These are phyloP conservation scores for Pseudocercospora cruenta DNA, from an alignment of 2,329 filamentous ascomycete species.

Conservation along the genomic window DNA sequence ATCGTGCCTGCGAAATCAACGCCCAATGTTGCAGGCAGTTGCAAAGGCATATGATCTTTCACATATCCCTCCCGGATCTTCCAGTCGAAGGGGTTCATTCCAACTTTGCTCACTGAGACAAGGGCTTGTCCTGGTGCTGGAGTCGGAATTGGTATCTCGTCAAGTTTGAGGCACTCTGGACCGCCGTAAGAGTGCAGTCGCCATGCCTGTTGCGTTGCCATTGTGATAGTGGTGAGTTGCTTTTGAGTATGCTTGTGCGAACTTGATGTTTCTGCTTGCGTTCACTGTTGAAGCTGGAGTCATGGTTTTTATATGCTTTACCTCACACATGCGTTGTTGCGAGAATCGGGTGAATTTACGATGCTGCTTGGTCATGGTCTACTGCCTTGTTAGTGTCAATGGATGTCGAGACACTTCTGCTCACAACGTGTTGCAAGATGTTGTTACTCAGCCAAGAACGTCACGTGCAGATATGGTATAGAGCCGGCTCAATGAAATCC, in stretches of 20 bases:
- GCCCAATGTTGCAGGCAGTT: slow-evolving; percentile 7
- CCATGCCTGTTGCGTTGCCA: slow-evolving; percentile 1
- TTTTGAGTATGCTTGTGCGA: not conserved
- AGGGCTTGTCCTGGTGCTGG: slow-evolving; percentile 3
- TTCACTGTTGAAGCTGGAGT: too few relatives aligned
- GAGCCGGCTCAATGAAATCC: too few relatives aligned
- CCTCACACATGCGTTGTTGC: too few relatives aligned
- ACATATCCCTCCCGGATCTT: slow-evolving; percentile 15
- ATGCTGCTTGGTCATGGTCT: too few relatives aligned
- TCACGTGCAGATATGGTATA: too few relatives aligned
- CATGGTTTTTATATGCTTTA: too few relatives aligned
- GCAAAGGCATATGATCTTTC: slow-evolving; percentile 4
- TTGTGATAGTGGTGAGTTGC: not conserved
- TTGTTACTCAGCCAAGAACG: too few relatives aligned
- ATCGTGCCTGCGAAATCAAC: slow-evolving; percentile 16
- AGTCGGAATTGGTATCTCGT: slow-evolving; percentile 8
- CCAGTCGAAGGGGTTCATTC: slow-evolving; percentile 15
- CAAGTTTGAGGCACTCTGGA: slow-evolving; percentile 5
- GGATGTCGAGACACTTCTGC: too few relatives aligned
- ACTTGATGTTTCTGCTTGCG: too few relatives aligned
- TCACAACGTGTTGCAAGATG: too few relatives aligned
- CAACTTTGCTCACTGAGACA: slow-evolving; percentile 1
- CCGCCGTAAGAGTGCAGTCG: slow-evolving; percentile 9
- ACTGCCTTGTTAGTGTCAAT: too few relatives aligned
- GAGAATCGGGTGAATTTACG: too few relatives aligned